Conservation (phyloP, 441 rosid species). For the Sinapis alba region DNA sequence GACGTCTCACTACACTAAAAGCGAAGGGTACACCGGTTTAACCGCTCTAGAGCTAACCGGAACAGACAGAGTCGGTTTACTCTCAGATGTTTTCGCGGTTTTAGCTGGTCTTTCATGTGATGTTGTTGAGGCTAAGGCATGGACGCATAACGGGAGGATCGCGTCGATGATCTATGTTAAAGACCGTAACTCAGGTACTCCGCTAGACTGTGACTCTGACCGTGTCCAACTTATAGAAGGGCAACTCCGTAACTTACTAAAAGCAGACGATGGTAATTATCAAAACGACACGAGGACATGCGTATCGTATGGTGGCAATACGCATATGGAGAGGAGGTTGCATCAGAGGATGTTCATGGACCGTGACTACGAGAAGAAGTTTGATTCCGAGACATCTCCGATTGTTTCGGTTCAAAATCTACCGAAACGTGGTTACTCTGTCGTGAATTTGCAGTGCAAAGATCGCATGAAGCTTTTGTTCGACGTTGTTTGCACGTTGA, state of each 20-base stretch:
- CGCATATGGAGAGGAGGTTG: slow-evolving; percentile 84
- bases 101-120: slow-evolving; percentile 74
- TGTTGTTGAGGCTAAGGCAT: slow-evolving; percentile 84
- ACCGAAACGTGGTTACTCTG: slow-evolving; percentile 77
- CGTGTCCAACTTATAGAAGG: slow-evolving; percentile 65
- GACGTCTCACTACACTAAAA: slow-evolving; percentile 53
- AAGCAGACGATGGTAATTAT: slow-evolving; percentile 79
- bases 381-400: slow-evolving; percentile 48
- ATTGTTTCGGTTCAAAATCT: slow-evolving; percentile 78
- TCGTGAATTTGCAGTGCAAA: slow-evolving; percentile 80
- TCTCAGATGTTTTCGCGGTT: slow-evolving; percentile 92
- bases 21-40: slow-evolving; percentile 55
- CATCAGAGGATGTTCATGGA: slow-evolving; percentile 95
- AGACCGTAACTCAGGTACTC: slow-evolving; percentile 69
- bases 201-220: slow-evolving; percentile 61
- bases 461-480: slow-evolving; percentile 79
- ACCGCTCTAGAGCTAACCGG: slow-evolving; percentile 85
- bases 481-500: slow-evolving; percentile 88
- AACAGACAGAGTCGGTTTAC: slow-evolving; percentile 75
- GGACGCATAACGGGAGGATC: slow-evolving; percentile 94
- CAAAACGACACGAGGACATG: slow-evolving; percentile 60
- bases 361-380: slow-evolving; percentile 81
- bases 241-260: slow-evolving; percentile 69
- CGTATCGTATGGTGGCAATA: slow-evolving; percentile 57
- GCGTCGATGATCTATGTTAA: slow-evolving; percentile 72